A percentile compares a stretch with the other conserved stretches of the same genome.
These are phyloP conservation scores for Monosporascus sp. DNA, from an alignment of 2,329 filamentous ascomycete species.

Conservation along the genomic window DNA sequence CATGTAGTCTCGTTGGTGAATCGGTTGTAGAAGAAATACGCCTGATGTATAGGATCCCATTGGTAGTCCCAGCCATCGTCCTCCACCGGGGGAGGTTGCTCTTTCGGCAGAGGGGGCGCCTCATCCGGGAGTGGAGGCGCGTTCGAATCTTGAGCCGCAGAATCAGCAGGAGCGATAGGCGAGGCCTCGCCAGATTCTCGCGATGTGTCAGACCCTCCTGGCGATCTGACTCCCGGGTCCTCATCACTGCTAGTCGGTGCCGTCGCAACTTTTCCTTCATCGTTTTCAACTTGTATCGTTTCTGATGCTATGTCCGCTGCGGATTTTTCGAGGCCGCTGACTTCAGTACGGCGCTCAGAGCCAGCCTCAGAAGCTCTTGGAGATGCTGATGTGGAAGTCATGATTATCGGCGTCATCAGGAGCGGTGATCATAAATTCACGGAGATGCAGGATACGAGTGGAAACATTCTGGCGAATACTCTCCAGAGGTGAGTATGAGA, in stretches of 20 bases:
- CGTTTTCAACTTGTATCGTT: not conserved
- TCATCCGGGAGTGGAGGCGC: conserved; percentile 34
- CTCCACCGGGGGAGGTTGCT: conserved; percentile 36
- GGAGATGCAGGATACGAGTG: too few relatives aligned
- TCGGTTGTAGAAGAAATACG: conserved; percentile 82
- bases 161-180: conserved; percentile 4
- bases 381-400: too few relatives aligned
- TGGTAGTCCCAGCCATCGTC: conserved; percentile 75
- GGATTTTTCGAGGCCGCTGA: too few relatives aligned
- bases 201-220: conserved; percentile 9
- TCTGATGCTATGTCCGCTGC: too few relatives aligned
- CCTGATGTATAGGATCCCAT: conserved; percentile 64
- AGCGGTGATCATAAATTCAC: too few relatives aligned
- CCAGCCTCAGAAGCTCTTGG: too few relatives aligned
- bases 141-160: conserved; percentile 10
- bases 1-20: conserved; percentile 72
- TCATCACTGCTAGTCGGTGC: conserved; percentile 1
- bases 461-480: too few relatives aligned
- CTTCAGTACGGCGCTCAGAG: too few relatives aligned
- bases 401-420: too few relatives aligned
- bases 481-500: too few relatives aligned
- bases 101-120: conserved; percentile 29
- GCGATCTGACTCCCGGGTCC: conserved; percentile 3
- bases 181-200: conserved; percentile 16
- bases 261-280: not conserved